These are phyloP conservation scores for Cryptococcus sp. DNA, from an alignment of 1,284 basidiomycete species.

Conservation along the genomic window DNA sequence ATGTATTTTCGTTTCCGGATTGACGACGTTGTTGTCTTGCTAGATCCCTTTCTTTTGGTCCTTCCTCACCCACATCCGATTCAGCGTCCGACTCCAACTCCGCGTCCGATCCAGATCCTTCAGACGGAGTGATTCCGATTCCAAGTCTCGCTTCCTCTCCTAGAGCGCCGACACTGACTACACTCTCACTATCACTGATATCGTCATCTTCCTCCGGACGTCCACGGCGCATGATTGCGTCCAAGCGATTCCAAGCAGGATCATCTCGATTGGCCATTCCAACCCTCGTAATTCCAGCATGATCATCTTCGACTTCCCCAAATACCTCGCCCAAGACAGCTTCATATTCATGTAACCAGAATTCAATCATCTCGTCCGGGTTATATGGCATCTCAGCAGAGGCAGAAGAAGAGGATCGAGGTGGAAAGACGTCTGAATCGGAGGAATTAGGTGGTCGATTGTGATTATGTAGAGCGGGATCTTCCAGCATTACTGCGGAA, in stretches of 20 bases:
- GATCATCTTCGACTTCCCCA: slow-evolving; percentile 25
- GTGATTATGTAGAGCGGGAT: slow-evolving; percentile 17
- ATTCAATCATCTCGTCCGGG: slow-evolving; percentile 52
- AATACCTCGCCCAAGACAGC: slow-evolving; percentile 54
- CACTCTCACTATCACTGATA: slow-evolving; percentile 85
- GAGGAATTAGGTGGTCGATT: slow-evolving; percentile 14
- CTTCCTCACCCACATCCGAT: slow-evolving; percentile 62
- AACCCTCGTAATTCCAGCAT: slow-evolving; percentile 1
- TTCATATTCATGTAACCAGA: slow-evolving; percentile 55
- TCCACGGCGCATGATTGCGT: slow-evolving; percentile 36
- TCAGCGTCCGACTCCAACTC: slow-evolving; percentile 57
- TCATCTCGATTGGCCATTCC: slow-evolving; percentile 25
- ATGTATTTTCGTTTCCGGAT: slow-evolving; percentile 63
- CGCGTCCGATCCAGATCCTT: slow-evolving; percentile 49
- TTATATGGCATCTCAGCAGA: slow-evolving; percentile 45
- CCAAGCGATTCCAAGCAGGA: slow-evolving; percentile 39
- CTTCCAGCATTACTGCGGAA: slow-evolving; percentile 25
- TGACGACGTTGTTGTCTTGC: slow-evolving; percentile 12
- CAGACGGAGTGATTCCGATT: slow-evolving; percentile 31
- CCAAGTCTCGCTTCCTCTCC: slow-evolving; percentile 67
- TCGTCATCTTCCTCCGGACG: slow-evolving; percentile 20
- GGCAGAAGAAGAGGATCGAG: slow-evolving; percentile 25
- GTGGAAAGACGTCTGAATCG: slow-evolving; percentile 54
- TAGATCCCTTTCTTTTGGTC: background rate
- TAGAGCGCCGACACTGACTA: slow-evolving; percentile 78